Conservation (phyloP, 2,329 filamentous ascomycete genomes). For the Eutypa lata region DNA sequence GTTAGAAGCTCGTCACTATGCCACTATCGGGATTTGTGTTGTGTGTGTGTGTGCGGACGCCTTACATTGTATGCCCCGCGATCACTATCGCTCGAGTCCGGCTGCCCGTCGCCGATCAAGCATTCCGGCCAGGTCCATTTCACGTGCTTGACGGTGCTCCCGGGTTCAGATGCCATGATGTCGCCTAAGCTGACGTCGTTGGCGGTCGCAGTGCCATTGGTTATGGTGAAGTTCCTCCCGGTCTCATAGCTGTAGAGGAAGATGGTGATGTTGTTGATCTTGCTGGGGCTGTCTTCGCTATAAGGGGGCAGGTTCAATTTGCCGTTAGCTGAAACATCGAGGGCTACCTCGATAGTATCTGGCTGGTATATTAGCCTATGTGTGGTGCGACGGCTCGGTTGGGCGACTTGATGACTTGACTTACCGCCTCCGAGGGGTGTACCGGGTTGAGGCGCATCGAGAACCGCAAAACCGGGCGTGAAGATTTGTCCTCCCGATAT, state of each 20-base stretch:
- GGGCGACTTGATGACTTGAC: slow-evolving; percentile 21
- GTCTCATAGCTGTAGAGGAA: slow-evolving; percentile 65
- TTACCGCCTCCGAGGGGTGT: slow-evolving; percentile 62
- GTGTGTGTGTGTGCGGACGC: no score
- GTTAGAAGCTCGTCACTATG: no score
- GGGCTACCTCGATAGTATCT: slow-evolving; percentile 60
- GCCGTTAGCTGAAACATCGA: slow-evolving; percentile 66
- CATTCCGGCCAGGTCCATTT: slow-evolving; percentile 72
- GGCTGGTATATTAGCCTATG: slow-evolving; percentile 14
- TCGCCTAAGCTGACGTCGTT: slow-evolving; percentile 55
- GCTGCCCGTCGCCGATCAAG: slow-evolving; percentile 57
- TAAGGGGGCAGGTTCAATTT: slow-evolving; percentile 58
- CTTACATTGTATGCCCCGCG: slow-evolving; percentile 62
- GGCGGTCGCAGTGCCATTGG: slow-evolving; percentile 55
- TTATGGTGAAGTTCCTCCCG: slow-evolving; percentile 64
- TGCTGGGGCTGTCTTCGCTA: slow-evolving; percentile 49
- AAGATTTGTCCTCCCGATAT: slow-evolving; percentile 64
- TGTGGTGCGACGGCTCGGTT: slow-evolving; percentile 12
- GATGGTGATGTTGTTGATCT: slow-evolving; percentile 62
- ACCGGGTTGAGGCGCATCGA: slow-evolving; percentile 63
- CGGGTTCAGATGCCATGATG: slow-evolving; percentile 61
- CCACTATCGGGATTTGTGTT: no score
- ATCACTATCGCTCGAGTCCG: slow-evolving; percentile 42
- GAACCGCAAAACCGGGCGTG: slow-evolving; percentile 64
- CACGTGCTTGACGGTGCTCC: slow-evolving; percentile 70